phyloP scores from a whole-genome alignment of 83 land plant genomes.

The Isoetes engelmannii region DNA sequence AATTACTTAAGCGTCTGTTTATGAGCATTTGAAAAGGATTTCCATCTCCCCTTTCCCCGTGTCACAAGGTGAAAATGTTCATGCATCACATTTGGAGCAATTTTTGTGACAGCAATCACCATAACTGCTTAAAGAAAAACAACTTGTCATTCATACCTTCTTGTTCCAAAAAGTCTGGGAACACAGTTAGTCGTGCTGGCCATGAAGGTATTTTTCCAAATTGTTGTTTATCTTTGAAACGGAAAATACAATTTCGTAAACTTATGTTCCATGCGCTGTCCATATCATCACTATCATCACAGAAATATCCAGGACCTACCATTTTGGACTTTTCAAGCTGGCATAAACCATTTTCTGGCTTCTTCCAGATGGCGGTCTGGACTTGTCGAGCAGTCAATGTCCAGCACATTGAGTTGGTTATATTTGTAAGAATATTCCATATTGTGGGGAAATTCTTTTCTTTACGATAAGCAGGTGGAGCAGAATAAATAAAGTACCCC shows the following conservation, averaged over 20 bases:
- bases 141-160: no score
- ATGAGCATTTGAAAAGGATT: no score
- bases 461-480: constrained; percentile 81
- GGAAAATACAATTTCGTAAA: constrained; percentile 45
- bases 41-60: no score
- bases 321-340: constrained; percentile 36
- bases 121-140: no score
- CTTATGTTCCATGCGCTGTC: constrained; percentile 58
- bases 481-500: constrained; percentile 81
- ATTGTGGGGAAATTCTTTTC: constrained; percentile 64
- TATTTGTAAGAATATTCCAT: constrained; percentile 56
- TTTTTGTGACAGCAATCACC: no score
- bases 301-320: constrained; percentile 30
- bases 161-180: constrained; percentile 33
- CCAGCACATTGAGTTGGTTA: constrained; percentile 78
- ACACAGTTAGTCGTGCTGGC: constrained; percentile 48
- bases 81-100: no score
- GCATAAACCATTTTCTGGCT: constrained; percentile 45
- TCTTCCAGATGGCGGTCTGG: constrained; percentile 86
- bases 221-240: constrained; percentile 13
- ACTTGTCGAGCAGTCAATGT: constrained; percentile 56
- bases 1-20: no score
- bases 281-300: constrained; percentile 46
- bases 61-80: no score
- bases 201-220: constrained; percentile 44